Base-by-base conservation (phyloP, 2,329 filamentous ascomycete species). In the Pseudogymnoascus sp. region DNA sequence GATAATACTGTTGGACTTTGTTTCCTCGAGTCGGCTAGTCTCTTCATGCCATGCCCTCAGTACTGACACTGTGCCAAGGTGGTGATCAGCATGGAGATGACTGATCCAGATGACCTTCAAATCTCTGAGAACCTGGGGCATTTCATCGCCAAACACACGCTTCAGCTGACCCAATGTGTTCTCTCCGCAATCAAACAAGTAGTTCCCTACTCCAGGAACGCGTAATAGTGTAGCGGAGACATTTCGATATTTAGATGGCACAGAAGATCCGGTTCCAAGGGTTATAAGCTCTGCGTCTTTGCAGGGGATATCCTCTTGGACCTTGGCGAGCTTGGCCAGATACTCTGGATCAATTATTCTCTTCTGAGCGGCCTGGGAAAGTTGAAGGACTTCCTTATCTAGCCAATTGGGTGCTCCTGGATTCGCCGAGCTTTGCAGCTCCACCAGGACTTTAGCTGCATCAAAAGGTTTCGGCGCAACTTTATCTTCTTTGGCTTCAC, bases 71-170 rank as follows among this genome's bases (percentile, higher is more conserved):
- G 87, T 90, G 28, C 95, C 95, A 18, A 99, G 83, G 72, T 97
- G 95, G 75, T 99, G 95, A 76, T 99, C 95, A 4, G 95, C 95
- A 75, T 99, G 95, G 65, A 96, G 80, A 76, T 99, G 95, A 74
- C 91, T 96, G 75, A 99, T 95, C 86, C 91, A 96, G 66, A 99
- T 88, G 68, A 86, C 84, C 61, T 87, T 88, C 45, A 99, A 80
- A 66, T 96, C 87, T 64, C 80, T 82, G n/a, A 99, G 78, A 11
- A 96, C 81, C n/a, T 87, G 80, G 28, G 79, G 79, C 3, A 93
- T 78, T 66, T 90, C 83, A 4, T 85, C 80, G 5, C 83, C 81
- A 69, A 89, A 93, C 0, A 90, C 80, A 60, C 95, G 88, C 63
- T 85, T 85, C 40, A 99, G 78, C 73, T 97, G 93, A 9, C 93